Evolutionary conservation across 805 yeast species (phyloP).

Genomic region (Candida dajiaensis): DNA sequence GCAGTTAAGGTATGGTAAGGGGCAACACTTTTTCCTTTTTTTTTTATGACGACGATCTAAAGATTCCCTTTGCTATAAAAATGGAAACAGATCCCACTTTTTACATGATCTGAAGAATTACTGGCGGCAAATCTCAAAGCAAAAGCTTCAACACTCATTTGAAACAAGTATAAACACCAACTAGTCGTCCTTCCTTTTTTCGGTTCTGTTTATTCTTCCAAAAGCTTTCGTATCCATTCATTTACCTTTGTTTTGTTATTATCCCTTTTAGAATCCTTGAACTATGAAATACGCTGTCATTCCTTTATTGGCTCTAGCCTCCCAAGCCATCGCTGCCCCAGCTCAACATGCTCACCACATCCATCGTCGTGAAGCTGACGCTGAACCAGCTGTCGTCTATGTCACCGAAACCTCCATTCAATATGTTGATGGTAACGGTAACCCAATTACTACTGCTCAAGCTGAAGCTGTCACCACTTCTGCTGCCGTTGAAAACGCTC

Average conservation of each 20-base stretch:
- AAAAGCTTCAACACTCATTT: not conserved
- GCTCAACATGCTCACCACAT: slow-evolving; percentile 34
- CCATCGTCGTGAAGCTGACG: slow-evolving; percentile 34
- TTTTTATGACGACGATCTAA: not conserved
- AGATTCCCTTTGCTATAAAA: not conserved
- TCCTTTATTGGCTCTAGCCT: slow-evolving; percentile 25
- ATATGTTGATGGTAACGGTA: slow-evolving; percentile 29
- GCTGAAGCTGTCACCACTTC: not conserved
- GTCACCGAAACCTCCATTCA: slow-evolving; percentile 29
- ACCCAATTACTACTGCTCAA: slow-evolving; percentile 13
- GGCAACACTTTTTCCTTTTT: not conserved
- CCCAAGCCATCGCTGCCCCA: slow-evolving; percentile 27
- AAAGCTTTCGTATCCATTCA: not conserved
- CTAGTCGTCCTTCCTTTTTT: not conserved
- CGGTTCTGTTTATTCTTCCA: not conserved
- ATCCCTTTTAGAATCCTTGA: not conserved
- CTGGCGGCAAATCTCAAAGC: not conserved
- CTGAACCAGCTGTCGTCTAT: slow-evolving; percentile 29
- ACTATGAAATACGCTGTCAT: slow-evolving; percentile 20
- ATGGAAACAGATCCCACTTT: not conserved
- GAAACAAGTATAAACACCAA: not conserved
- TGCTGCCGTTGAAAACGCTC: not conserved
- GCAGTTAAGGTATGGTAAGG: not conserved
- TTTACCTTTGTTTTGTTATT: not conserved
- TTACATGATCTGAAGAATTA: not conserved